These are phyloP conservation scores for Alternaria hordeiaustralica DNA, from an alignment of 2,329 filamentous ascomycete genomes.

Conservation along the genomic window DNA sequence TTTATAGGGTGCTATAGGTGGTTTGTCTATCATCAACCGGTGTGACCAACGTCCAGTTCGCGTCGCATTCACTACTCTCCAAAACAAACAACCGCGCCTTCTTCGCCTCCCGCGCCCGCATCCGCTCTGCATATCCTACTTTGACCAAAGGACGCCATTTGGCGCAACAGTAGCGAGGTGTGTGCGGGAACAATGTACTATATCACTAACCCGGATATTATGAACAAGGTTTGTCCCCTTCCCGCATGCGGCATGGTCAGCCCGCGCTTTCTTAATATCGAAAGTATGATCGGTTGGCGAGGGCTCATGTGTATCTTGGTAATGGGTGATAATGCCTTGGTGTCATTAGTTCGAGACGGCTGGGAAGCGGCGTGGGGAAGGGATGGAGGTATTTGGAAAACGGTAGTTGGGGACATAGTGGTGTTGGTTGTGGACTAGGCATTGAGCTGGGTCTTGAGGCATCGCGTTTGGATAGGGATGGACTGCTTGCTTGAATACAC, in stretches of 20 bases:
- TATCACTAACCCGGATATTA: slow-evolving; percentile 31
- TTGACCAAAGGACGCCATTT: slow-evolving; percentile 1
- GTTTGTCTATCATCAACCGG: background rate
- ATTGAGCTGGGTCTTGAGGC: background rate
- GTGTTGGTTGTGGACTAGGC: background rate
- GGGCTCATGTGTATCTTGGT: slow-evolving; percentile 7
- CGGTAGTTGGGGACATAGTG: background rate
- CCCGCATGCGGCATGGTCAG: slow-evolving; percentile 4
- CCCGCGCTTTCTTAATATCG: slow-evolving; percentile 19
- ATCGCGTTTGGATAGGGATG: background rate
- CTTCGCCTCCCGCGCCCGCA: background rate
- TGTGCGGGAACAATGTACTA: slow-evolving; percentile 21
- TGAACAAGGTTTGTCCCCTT: slow-evolving; percentile 26
- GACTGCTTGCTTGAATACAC: background rate
- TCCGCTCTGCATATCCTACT: slow-evolving; percentile 1
- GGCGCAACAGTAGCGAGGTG: slow-evolving; percentile 7
- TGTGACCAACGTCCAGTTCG: no score
- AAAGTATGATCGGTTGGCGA: slow-evolving; percentile 10
- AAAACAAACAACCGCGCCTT: background rate
- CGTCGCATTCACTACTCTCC: background rate
- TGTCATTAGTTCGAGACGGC: background rate
- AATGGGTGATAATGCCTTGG: slow-evolving; percentile 13
- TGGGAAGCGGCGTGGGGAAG: background rate
- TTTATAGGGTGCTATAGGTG: background rate
- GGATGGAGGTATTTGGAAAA: background rate